phyloP scores from a whole-genome alignment of 306 rosid species.

The Prunus mume region DNA sequence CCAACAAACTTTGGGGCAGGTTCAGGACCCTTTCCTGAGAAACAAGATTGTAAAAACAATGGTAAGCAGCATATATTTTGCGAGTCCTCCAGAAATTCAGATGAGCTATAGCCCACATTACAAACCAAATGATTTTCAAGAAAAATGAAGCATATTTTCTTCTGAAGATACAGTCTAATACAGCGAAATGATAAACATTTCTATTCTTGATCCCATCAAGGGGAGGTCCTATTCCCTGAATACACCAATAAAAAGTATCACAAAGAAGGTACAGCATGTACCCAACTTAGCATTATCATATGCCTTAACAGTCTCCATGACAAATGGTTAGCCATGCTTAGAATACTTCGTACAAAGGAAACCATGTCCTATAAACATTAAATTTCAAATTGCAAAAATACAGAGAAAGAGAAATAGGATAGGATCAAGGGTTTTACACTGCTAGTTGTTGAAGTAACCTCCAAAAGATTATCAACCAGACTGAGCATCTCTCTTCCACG shows the following conservation, averaged over 20 bases:
- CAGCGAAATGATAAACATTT: no score
- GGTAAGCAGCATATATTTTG: neutral
- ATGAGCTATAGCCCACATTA: no score
- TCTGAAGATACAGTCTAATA: neutral
- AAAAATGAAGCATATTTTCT: neutral
- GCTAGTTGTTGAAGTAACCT: slow-evolving; percentile 62
- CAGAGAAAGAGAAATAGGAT: slow-evolving; percentile 13
- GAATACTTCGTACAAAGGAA: neutral
- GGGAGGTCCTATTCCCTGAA: neutral
- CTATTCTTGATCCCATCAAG: neutral
- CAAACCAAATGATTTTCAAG: neutral
- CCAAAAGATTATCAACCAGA: slow-evolving; percentile 66
- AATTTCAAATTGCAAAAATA: neutral
- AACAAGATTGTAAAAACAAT: slow-evolving; percentile 5
- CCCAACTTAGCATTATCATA: slow-evolving; percentile 91
- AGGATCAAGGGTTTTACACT: slow-evolving; percentile 43
- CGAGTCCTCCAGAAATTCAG: neutral
- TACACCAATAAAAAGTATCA: slow-evolving; percentile 2
- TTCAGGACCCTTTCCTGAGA: slow-evolving; percentile 79
- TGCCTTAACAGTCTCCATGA: slow-evolving; percentile 91
- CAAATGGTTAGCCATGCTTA: slow-evolving; percentile 49
- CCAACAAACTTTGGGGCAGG: slow-evolving; percentile 94
- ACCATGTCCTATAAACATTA: no score
- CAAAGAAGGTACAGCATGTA: slow-evolving; percentile 25
- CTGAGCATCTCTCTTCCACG: slow-evolving; percentile 89